Evolutionary conservation across 768 basidiomycete species (phyloP).

Genomic region (Russula virescens): DNA sequence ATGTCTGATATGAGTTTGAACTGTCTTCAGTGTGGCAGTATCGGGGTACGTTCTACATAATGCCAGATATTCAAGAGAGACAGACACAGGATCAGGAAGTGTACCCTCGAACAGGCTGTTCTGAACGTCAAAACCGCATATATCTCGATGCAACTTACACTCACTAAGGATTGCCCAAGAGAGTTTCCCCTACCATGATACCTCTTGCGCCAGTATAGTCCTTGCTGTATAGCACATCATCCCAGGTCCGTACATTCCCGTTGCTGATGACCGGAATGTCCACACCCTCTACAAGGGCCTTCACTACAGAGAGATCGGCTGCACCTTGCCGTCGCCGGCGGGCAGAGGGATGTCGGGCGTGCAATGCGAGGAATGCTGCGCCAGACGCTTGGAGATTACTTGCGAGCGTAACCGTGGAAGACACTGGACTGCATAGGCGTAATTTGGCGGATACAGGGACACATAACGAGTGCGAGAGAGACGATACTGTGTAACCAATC

Average conservation of each 20-base stretch:
- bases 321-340: conserved; percentile 65
- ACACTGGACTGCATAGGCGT: conserved; percentile 37
- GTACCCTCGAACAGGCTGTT: conserved; percentile 51
- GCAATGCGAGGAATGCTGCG: conserved; percentile 64
- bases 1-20: conserved; percentile 62
- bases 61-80: conserved; percentile 65
- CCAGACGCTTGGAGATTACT: conserved; percentile 57
- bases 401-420: conserved; percentile 52
- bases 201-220: conserved; percentile 60
- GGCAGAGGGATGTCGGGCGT: conserved; percentile 68
- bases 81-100: conserved; percentile 56
- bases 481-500: conserved; percentile 45
- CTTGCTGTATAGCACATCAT: conserved; percentile 51
- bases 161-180: conserved; percentile 70
- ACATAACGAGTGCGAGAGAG: conserved; percentile 55
- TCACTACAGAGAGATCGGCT: conserved; percentile 60
- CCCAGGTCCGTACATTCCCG: conserved; percentile 63
- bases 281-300: conserved; percentile 45
- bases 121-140: background rate
- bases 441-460: conserved; percentile 64
- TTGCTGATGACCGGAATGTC: conserved; percentile 65
- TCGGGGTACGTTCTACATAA: conserved; percentile 49
- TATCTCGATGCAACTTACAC: conserved; percentile 18
- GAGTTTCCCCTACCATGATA: conserved; percentile 75
- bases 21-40: conserved; percentile 43